These are phyloP conservation scores for Citrus maxima DNA, from an alignment of 345 rosid genomes.

Conservation along the genomic window DNA sequence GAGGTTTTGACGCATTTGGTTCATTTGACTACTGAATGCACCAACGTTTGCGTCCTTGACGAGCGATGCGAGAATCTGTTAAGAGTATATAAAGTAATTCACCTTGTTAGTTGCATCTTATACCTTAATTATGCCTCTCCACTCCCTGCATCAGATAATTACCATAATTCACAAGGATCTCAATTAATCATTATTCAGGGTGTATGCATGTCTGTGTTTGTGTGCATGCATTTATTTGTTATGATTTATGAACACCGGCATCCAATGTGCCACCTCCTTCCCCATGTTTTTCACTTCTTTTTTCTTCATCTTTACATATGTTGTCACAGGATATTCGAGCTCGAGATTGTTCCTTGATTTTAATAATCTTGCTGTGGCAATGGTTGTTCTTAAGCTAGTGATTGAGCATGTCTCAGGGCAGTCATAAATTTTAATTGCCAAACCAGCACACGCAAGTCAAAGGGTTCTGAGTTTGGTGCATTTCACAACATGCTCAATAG, in stretches of 20 bases:
- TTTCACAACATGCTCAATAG: constrained; percentile 14
- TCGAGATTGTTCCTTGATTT: constrained; percentile 14
- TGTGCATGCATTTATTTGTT: not conserved
- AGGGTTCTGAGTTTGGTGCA: constrained; percentile 11
- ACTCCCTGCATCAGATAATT: not conserved
- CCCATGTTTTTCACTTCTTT: not conserved
- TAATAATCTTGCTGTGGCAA: constrained; percentile 28
- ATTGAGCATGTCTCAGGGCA: constrained; percentile 11
- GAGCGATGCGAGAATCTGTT: not conserved
- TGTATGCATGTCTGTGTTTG: not conserved
- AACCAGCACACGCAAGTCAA: not conserved
- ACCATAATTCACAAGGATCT: not conserved
- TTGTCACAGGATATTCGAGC: constrained; percentile 39
- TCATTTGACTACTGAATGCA: not conserved
- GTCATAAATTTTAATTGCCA: constrained; percentile 11
- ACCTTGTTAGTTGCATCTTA: not conserved
- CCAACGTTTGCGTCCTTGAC: not conserved
- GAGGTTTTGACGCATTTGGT: not conserved
- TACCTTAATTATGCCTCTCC: not conserved
- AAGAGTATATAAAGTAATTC: not conserved
- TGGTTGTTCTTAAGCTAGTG: constrained; percentile 36
- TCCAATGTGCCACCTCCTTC: not conserved
- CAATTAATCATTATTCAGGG: not conserved
- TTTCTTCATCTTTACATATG: not conserved
- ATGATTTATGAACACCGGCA: not conserved